Percentiles rank a stretch among this genome's conserved stretches.
phyloP scores from a whole-genome alignment of 1,139 yeast species.

The Suhomyces atakaporum region DNA sequence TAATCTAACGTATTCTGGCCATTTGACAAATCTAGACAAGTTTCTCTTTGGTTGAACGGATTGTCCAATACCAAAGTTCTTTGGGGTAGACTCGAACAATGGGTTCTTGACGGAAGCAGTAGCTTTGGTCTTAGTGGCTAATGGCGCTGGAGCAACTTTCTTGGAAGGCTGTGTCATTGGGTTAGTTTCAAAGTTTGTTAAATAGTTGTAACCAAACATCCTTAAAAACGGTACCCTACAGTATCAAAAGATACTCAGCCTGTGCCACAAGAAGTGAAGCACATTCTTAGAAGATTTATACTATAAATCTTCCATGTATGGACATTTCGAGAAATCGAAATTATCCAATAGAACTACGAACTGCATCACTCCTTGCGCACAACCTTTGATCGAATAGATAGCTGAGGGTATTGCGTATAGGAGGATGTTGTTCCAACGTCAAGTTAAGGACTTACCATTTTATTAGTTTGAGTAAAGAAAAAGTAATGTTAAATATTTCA shows the following conservation, averaged over 20 bases:
- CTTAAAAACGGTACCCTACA: conserved; percentile 40
- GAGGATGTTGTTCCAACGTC: conserved; percentile 36
- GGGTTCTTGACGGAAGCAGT: conserved; percentile 45
- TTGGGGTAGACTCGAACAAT: conserved; percentile 82
- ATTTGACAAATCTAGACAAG: conserved; percentile 93
- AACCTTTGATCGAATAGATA: conserved; percentile 24
- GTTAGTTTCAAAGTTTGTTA: conserved; percentile 40
- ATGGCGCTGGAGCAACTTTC: conserved; percentile 55
- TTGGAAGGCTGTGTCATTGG: conserved; percentile 74
- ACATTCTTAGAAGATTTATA: conserved; percentile 22
- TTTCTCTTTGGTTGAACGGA: conserved; percentile 92
- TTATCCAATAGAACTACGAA: conserved; percentile 14
- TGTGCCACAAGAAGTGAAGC: conserved; percentile 47
- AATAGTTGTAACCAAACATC: conserved; percentile 30
- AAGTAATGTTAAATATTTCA: conserved; percentile 1
- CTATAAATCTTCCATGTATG: neutral
- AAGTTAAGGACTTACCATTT: conserved; percentile 33
- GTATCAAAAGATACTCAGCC: conserved; percentile 49
- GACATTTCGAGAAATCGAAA: neutral
- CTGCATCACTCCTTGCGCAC: conserved; percentile 41
- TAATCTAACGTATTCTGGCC: conserved; percentile 97
- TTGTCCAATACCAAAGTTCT: conserved; percentile 96
- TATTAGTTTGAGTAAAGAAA: conserved; percentile 8
- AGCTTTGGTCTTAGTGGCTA: conserved; percentile 41
- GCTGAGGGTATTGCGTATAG: conserved; percentile 21